These are phyloP conservation scores for Hygrocybe coccinea DNA, from an alignment of 768 basidiomycete species.

Conservation along the genomic window DNA sequence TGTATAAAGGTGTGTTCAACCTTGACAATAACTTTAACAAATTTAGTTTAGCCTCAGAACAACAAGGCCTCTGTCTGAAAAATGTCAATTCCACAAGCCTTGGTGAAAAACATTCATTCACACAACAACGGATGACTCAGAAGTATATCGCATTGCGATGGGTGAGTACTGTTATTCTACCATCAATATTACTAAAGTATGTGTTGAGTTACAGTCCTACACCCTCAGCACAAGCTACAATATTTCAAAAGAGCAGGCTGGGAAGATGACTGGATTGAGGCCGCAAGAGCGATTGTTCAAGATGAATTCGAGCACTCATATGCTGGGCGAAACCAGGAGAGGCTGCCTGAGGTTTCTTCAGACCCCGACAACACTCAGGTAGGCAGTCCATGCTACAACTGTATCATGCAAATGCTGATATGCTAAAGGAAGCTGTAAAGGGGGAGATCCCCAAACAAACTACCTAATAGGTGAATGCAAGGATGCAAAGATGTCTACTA, in stretches of 20 bases:
- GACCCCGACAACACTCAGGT: background rate
- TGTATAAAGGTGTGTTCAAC: too few species aligned
- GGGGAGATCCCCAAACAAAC: too few species aligned
- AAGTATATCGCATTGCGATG: constrained; percentile 32
- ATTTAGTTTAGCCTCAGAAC: too few species aligned
- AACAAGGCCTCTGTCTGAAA: too few species aligned
- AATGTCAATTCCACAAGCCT: too few species aligned
- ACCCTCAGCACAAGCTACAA: constrained; percentile 25
- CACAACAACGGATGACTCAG: constrained; percentile 26
- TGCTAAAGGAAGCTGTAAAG: too few species aligned
- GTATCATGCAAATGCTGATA: background rate
- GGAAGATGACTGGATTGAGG: constrained; percentile 23
- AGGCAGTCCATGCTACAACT: background rate
- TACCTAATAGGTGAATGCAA: too few species aligned
- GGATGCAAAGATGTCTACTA: too few species aligned
- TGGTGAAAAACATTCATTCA: too few species aligned
- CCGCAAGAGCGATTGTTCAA: constrained; percentile 16
- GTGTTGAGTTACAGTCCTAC: constrained; percentile 20
- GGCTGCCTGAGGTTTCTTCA: background rate
- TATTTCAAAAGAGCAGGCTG: constrained; percentile 25
- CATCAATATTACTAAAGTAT: background rate
- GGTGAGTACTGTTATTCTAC: constrained; percentile 18
- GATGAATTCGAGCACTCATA: constrained; percentile 1
- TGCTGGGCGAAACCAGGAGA: background rate
- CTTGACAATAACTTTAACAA: too few species aligned